Evolutionary conservation across 352 stramenopile genomes (phyloP), one percentile per base, ranked within the genome.

Genomic region (Phytopythium chamaehyphon): DNA sequence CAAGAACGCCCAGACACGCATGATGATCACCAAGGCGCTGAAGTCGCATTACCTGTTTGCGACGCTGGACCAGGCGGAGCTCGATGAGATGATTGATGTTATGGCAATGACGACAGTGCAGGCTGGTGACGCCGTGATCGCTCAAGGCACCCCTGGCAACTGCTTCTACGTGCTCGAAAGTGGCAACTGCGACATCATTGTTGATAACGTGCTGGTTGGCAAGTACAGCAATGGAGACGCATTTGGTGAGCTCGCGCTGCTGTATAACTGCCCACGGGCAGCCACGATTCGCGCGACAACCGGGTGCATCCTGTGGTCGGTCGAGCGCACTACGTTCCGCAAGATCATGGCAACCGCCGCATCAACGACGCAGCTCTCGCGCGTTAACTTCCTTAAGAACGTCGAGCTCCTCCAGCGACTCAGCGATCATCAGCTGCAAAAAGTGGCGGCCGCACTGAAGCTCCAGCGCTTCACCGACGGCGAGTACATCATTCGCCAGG

Each of bases 211-310:
- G 38, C 76, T 96, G 14, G 73, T 90, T 22, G 84, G 80, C 39
- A 80, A 76, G 50, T 86, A 98, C 59, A 55, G 55, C n/a, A 84
- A 78, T 37, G 82, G 84, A 0, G 71, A 88, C 33, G 80, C 88
- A 1, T 99, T 99, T 63, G 96, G 96, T 19, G 96, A 99, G 72
- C 74, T 99, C n/a, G 95, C 95, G 11, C 62, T 99, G 50, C 85
- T 99, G 59, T 98, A 98, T 81, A 98, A 97, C 65, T 97, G 86
- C 51, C 95, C 96, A 15, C 90, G 96, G 21, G 90, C 94, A 2
- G 96, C 95, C 6, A 98, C 95, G 31, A 98, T 96, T 63, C 77
- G 83, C 22, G 90, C 90, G 12, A 88, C 81, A 4, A 91, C 81
- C 14, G 66, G 86, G 18, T 86, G 80, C 48, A 84, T 88, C 51